Base-by-base conservation (phyloP, 257 asterid species). In the Solanum pimpinellifolium region DNA sequence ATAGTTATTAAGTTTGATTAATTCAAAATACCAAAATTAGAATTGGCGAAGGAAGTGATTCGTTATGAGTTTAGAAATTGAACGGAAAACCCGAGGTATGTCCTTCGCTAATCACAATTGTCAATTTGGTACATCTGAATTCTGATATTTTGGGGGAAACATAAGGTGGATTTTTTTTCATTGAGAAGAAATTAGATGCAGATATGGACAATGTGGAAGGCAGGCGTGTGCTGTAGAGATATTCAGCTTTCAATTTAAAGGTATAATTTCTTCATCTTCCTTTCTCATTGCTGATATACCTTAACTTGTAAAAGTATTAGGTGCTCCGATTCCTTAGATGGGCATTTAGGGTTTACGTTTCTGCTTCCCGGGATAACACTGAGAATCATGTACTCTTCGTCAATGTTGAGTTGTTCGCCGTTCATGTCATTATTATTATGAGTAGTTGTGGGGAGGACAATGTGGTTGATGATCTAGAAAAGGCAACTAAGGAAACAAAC, bases 171-270 rank as follows among this genome's bases (percentile, higher is more conserved):
- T 74, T 60, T 33, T 33, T 33, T 33, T 33, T 56, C 69, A 31
- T 14, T 70, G 78, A 87, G 90, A 74, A 37, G 39, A 37, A 37
- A 37, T 37, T 37, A 37, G 39, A 37, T 37, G 39, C 39, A 5
- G 39, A 37, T 88, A 97, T 95, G 99, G 98, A 95, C 87, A 87
- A 93, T 39, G 98, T 93, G 89, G 93, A 88, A 8, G 90, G 95
- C 87, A 92, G 99, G 87, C 96, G 99, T 92, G 91, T 83, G 98
- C 98, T 83, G 98, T 98, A 18, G 99, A 96, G 86, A 93, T 86
- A 91, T 91, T 88, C 99, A 96, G 72, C 97, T 97, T 66, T 96
- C 99, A 49, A 92, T 97, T 65, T 97, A 96, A 95, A 97, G 99
- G 99, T 95, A 88, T 52, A 56, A 27, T 70, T 13, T 25, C 29